Base-by-base conservation (phyloP, 352 stramenopile genomes). In the Thraustochytrium sp. region DNA sequence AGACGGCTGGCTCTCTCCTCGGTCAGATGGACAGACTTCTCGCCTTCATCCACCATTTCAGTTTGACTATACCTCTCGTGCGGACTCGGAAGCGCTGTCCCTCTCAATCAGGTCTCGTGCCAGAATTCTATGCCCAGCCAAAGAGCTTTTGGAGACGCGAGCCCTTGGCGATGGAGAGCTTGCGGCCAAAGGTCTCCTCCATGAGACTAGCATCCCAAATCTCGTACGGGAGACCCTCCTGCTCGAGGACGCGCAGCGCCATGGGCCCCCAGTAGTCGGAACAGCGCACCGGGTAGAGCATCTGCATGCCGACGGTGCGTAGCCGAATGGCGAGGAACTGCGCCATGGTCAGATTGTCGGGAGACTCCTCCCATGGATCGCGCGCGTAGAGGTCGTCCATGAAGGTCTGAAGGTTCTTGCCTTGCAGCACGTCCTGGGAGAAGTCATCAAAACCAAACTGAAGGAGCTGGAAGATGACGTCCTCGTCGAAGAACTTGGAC, bases 371-470 rank as follows among this genome's bases (percentile, higher is more conserved):
- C 36, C 48, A 85, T 2, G 78, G 82, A 37, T 89, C 90, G 34
- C 89, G 93, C 88, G 89, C 93, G 86, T 94, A 90, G n/a, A 96
- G 87, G 53, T 93, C 88, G 83, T 96, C 92, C 29, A 95, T 68
- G 63, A 96, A 96, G 42, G 92, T 87, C 82, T 96, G 92, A 1
- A 91, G 87, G 73, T 95, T 96, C 87, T 93, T 92, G 80, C 91
- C 92, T 82, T 95, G 89, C 8, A 92, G 94, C 38, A 95, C 88
- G 26, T 86, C 88, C 23, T 89, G 88, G 68, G 94, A 91, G 84
- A 95, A 91, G 62, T 93, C 93, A 86, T 96, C 92, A 86, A 94
- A 93, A 90, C 93, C 93, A 65, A 96, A 78, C 4, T 87, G 90
- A 59, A 89, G 89, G 84, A 94, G 89, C 78, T 94, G 93, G 55